Conservation (phyloP, 768 basidiomycete species). For the Dendrothele bispora region DNA sequence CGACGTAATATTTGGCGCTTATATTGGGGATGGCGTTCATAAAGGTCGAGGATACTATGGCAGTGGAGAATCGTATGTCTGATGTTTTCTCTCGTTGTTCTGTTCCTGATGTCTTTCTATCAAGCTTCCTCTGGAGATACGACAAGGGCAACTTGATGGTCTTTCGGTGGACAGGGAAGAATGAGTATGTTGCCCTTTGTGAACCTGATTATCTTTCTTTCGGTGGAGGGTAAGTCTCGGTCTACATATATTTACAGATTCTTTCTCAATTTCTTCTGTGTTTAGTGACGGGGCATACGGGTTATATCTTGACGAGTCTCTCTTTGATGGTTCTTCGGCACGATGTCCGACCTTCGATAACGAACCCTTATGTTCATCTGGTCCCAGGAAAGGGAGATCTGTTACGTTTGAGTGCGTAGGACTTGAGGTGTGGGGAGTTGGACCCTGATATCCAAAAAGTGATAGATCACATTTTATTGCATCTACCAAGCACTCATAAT, state of each 20-base stretch:
- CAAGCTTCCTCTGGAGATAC: conserved; percentile 79
- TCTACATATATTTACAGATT: conserved; percentile 1
- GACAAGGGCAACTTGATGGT: conserved; percentile 50
- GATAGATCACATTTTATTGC: too few relatives aligned
- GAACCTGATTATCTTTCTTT: conserved; percentile 81
- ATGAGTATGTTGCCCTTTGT: conserved; percentile 88
- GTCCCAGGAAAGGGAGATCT: conserved; percentile 43
- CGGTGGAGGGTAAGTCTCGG: conserved; percentile 79
- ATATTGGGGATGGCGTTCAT: conserved; percentile 75
- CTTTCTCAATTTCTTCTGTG: conserved; percentile 5
- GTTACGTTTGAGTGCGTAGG: conserved; percentile 88
- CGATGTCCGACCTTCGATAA: conserved; percentile 87
- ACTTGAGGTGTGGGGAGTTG: conserved; percentile 88
- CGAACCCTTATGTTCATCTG: conserved; percentile 68
- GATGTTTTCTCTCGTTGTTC: conserved; percentile 1
- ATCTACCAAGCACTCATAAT: too few relatives aligned
- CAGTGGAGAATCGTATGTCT: conserved; percentile 79
- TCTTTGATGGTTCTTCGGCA: conserved; percentile 83
- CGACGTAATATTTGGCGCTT: conserved; percentile 77
- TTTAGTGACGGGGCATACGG: conserved; percentile 84
- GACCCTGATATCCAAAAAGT: too few relatives aligned
- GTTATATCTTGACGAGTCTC: conserved; percentile 79
- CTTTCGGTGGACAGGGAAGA: conserved; percentile 84
- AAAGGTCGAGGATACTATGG: conserved; percentile 77
- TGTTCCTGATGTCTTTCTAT: background rate